Percentiles rank a stretch among this genome's conserved stretches.
Evolutionary conservation across 805 yeast species (phyloP).

Genomic region (Priceomyces medius): DNA sequence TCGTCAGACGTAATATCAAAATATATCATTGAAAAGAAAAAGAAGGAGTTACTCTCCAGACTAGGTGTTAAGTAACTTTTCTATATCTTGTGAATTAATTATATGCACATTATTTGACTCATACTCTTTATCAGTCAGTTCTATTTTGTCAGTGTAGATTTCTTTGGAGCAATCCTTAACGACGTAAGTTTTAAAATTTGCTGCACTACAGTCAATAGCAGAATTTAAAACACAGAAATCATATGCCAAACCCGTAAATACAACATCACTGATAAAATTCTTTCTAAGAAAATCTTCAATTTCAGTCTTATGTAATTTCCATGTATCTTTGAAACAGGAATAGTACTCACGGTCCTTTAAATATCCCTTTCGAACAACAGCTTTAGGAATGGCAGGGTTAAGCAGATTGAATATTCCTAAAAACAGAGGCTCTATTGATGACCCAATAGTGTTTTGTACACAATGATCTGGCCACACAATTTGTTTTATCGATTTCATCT

Average conservation of each 20-base stretch:
- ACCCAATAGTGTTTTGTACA: slow-evolving; percentile 67
- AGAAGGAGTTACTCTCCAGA: slow-evolving; percentile 40
- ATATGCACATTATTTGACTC: slow-evolving; percentile 32
- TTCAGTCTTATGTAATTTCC: slow-evolving; percentile 72
- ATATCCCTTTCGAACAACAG: slow-evolving; percentile 67
- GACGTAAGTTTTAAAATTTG: slow-evolving; percentile 66
- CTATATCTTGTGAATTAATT: slow-evolving; percentile 12
- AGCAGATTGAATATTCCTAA: slow-evolving; percentile 30
- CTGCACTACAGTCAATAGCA: slow-evolving; percentile 61
- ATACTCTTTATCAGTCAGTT: slow-evolving; percentile 35
- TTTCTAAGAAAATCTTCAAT: slow-evolving; percentile 48
- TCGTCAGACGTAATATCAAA: slow-evolving; percentile 40
- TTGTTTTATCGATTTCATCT: slow-evolving; percentile 32
- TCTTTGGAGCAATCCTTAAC: slow-evolving; percentile 55
- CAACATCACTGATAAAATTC: slow-evolving; percentile 56
- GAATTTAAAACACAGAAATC: slow-evolving; percentile 84
- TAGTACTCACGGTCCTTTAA: slow-evolving; percentile 76
- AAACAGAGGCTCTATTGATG: slow-evolving; percentile 57
- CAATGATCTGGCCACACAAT: slow-evolving; percentile 92
- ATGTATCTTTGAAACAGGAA: slow-evolving; percentile 80
- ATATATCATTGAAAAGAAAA: slow-evolving; percentile 47
- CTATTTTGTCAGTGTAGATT: slow-evolving; percentile 46
- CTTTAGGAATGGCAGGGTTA: slow-evolving; percentile 32
- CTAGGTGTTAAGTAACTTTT: slow-evolving; percentile 27
- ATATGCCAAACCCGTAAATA: slow-evolving; percentile 78